These are phyloP conservation scores for Saksenaea vasiformis DNA, from an alignment of 371 early-diverging fungal genomes.

Conservation along the genomic window DNA sequence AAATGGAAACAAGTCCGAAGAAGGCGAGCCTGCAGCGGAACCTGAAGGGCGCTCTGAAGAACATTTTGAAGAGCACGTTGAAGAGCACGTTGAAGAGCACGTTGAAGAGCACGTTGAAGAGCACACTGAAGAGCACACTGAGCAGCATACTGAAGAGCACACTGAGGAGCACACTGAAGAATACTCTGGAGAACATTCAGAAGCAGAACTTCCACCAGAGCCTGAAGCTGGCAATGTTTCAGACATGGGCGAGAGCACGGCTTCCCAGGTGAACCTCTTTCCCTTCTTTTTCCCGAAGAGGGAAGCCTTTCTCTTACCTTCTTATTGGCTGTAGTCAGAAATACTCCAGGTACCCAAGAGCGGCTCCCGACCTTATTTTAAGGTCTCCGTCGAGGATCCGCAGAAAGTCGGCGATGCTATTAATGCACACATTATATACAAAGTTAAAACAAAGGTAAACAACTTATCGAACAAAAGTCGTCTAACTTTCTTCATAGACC, in stretches of 20 bases:
- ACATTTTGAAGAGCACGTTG: too few relatives aligned
- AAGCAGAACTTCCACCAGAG: too few relatives aligned
- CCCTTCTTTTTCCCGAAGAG: neutral
- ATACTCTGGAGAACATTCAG: too few relatives aligned
- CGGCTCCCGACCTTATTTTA: constrained; percentile 68
- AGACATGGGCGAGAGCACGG: neutral
- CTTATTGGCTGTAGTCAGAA: constrained; percentile 24
- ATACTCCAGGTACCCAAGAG: constrained; percentile 51
- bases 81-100: too few relatives aligned
- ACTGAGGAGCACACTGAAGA: too few relatives aligned
- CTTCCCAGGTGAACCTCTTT: neutral
- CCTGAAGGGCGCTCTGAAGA: neutral
- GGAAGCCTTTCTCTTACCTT: neutral
- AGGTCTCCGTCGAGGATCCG: constrained; percentile 85
- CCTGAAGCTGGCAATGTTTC: neutral
- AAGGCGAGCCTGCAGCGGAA: neutral
- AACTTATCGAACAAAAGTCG: neutral
- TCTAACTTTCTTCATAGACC: constrained; percentile 54
- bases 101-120: too few relatives aligned
- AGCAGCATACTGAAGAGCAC: too few relatives aligned
- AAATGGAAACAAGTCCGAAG: neutral
- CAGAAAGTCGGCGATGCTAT: constrained; percentile 89
- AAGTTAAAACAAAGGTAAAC: constrained; percentile 78
- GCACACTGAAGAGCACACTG: too few relatives aligned
- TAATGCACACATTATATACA: constrained; percentile 86